Evolutionary conservation across 192 early-diverging fungal genomes (phyloP).

Genomic region (Neocallimastix lanati): DNA sequence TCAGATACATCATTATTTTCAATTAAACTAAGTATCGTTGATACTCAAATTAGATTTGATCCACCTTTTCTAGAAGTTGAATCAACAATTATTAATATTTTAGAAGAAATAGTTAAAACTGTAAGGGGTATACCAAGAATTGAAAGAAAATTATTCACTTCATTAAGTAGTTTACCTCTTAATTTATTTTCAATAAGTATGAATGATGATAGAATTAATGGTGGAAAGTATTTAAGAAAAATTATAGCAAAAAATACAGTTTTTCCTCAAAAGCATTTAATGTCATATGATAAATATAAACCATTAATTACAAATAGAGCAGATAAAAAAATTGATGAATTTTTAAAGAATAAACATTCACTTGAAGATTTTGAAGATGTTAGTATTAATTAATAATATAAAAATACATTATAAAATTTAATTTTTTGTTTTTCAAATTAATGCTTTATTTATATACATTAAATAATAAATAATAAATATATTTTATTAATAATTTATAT

Average conservation of each 20-base stretch:
- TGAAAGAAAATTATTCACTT: slow-evolving; percentile 38
- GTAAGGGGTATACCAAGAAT: slow-evolving; percentile 33
- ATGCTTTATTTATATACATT: too few species aligned
- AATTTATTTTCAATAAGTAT: slow-evolving; percentile 22
- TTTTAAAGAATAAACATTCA: slow-evolving; percentile 40
- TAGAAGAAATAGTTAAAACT: slow-evolving; percentile 32
- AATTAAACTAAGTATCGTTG: slow-evolving; percentile 27
- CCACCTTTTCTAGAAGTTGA: slow-evolving; percentile 35
- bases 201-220: slow-evolving; percentile 34
- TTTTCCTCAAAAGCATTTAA: slow-evolving; percentile 34
- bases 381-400: slow-evolving; percentile 4
- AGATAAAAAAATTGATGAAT: slow-evolving; percentile 43
- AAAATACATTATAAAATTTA: slow-evolving; percentile 1
- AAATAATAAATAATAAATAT: neutral
- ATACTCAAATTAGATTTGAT: slow-evolving; percentile 39
- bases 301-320: slow-evolving; percentile 37
- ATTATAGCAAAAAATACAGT: slow-evolving; percentile 36
- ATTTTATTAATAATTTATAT: neutral
- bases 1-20: slow-evolving; percentile 26
- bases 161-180: slow-evolving; percentile 16
- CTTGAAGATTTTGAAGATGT: slow-evolving; percentile 38
- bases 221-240: slow-evolving; percentile 21
- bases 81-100: slow-evolving; percentile 18
- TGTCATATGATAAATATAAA: slow-evolving; percentile 45
- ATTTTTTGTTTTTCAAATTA: too few species aligned